Evolutionary conservation across 2,329 filamentous ascomycete genomes (phyloP).

Genomic region (Exophiala dermatitidis): DNA sequence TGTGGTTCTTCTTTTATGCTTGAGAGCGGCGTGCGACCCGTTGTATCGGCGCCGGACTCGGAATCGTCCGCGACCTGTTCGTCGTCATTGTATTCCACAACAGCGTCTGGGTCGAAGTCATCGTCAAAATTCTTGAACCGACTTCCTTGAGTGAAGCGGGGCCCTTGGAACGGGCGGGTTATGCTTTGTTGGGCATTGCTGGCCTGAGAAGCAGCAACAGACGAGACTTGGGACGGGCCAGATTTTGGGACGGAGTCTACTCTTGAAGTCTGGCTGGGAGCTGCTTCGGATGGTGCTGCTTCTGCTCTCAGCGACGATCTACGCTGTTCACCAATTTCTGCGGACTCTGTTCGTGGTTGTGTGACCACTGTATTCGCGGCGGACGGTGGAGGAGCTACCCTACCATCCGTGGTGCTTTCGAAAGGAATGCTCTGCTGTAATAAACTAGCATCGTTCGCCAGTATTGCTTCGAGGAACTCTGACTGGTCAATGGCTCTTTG

Average conservation of each 20-base stretch:
- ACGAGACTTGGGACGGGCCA: slow-evolving; percentile 1
- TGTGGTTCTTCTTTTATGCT: slow-evolving; percentile 26
- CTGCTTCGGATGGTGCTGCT: slow-evolving; percentile 4
- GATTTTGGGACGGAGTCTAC: slow-evolving; percentile 1
- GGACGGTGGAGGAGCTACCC: slow-evolving; percentile 16
- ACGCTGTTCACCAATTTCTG: slow-evolving; percentile 28
- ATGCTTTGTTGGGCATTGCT: slow-evolving; percentile 11
- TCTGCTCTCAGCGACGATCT: background rate
- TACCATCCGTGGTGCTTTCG: slow-evolving; percentile 37
- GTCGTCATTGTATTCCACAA: slow-evolving; percentile 22
- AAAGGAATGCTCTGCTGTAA: slow-evolving; percentile 59
- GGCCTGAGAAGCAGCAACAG: slow-evolving; percentile 8
- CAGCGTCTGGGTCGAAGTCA: slow-evolving; percentile 40
- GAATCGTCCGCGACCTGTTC: slow-evolving; percentile 7
- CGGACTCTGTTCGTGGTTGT: slow-evolving; percentile 3
- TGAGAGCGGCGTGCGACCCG: slow-evolving; percentile 2
- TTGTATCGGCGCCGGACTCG: slow-evolving; percentile 2
- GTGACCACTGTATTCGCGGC: slow-evolving; percentile 13
- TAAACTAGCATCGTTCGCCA: slow-evolving; percentile 67
- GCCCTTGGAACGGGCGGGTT: slow-evolving; percentile 32
- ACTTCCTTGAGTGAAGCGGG: slow-evolving; percentile 25
- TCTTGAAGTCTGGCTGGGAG: slow-evolving; percentile 32
- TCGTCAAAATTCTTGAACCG: slow-evolving; percentile 71
- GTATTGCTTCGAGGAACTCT: slow-evolving; percentile 83
- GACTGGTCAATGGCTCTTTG: slow-evolving; percentile 81